Conservation (phyloP, 257 asterid genomes). For the Oldenlandia corymbosa region DNA sequence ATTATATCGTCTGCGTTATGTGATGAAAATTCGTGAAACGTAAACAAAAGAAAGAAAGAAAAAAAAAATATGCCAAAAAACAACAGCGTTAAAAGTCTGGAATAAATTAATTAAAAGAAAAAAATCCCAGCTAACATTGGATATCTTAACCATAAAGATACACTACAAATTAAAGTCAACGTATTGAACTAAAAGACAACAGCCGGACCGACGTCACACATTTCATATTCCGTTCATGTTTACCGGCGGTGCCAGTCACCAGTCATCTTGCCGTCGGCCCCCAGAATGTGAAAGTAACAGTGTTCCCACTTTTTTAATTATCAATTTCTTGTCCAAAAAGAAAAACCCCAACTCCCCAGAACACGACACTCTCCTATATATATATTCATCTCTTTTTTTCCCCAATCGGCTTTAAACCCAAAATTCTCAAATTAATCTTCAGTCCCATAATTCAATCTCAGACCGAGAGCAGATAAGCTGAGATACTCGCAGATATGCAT, state of each 20-base stretch:
- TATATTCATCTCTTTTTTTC: neutral
- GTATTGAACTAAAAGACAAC: too few relatives aligned
- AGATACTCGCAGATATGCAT: constrained; percentile 54
- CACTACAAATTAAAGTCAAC: too few relatives aligned
- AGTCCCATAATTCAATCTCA: neutral
- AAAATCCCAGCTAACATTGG: too few relatives aligned
- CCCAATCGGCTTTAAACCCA: neutral
- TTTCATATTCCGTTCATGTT: neutral
- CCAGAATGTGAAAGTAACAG: constrained; percentile 6
- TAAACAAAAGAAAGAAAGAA: too few relatives aligned
- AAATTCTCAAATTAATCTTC: neutral
- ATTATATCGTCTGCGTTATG: too few relatives aligned
- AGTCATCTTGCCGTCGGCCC: constrained; percentile 16
- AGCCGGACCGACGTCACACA: neutral
- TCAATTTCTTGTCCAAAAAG: constrained; percentile 59
- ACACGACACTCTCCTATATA: neutral
- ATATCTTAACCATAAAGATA: too few relatives aligned
- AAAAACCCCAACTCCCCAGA: constrained; percentile 16
- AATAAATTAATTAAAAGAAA: too few relatives aligned
- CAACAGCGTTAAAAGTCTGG: too few relatives aligned
- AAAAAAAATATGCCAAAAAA: too few relatives aligned
- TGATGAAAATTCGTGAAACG: too few relatives aligned
- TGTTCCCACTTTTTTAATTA: constrained; percentile 16
- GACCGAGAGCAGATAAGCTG: neutral
- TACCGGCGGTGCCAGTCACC: constrained; percentile 28